Base-by-base conservation (phyloP, 345 rosid genomes). In the Xanthoceras sorbifolium region DNA sequence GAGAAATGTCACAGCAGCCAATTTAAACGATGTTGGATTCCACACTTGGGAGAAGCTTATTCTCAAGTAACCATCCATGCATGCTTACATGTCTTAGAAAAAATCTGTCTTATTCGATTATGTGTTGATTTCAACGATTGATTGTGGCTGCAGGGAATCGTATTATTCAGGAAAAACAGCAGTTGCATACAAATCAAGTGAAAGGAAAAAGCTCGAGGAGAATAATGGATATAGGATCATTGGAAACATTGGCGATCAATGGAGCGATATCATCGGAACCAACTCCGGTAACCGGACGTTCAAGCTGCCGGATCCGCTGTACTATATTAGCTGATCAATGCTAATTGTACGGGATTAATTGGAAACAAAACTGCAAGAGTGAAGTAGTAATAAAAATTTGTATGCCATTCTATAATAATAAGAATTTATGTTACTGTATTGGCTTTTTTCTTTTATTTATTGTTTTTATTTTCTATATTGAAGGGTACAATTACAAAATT, bases 301-400 rank as follows among this genome's bases (percentile, higher is more conserved):
- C 82, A 87, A 87, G 78, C 73, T 87, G 9, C 90, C 90, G 50
- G 83, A 87, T 52, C 85, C 90, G 6, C 60, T 86, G 77, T 81
- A 78, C 25, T 84, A 84, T 69, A 70, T 86, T 18, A 74, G 81
- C 20, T 86, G 73, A 72, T 78, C 64, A 70, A 26, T 28, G 29
- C 2, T 66, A 15, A 3, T 11, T 64, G 9, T 6, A 0, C 1
- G 20, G 60, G 60, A 1, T 54, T 20, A 54, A n/a, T 46, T 46
- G 52, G 52, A 46, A 46, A 46, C 52, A 11, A 14, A 46, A 46
- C 0, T 46, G 18, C 4, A 46, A 46, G 52, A 46, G 52, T 4
- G 11, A 14, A 46, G 2, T 15, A 3, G 18, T 46, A n/a, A n/a
- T 12, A 15, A 15, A 46, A 46, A 12, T 46, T 46, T 46, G 52